Evolutionary conservation across 495 filamentous ascomycete species (phyloP).

Genomic region (Penicillium alfredii): DNA sequence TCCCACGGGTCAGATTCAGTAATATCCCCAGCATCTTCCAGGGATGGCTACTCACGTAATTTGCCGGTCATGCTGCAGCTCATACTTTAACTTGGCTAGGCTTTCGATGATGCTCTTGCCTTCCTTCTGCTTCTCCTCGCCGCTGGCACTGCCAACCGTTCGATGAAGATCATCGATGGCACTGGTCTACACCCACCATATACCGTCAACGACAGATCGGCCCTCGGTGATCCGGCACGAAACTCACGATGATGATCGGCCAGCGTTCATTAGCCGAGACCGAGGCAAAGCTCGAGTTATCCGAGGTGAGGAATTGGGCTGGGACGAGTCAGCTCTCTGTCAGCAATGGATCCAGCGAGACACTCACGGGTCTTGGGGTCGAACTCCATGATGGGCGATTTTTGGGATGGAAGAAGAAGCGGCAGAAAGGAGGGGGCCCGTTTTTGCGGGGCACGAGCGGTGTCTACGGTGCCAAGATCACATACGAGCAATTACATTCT

Average conservation of each 20-base stretch:
- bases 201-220: slow-evolving; percentile 10
- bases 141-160: slow-evolving; percentile 48
- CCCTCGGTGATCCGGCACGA: not conserved
- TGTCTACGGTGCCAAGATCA: not conserved
- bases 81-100: slow-evolving; percentile 84
- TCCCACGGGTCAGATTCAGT: not conserved
- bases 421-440: slow-evolving; percentile 10
- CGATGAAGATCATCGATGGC: slow-evolving; percentile 92
- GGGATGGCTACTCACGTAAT: slow-evolving; percentile 57
- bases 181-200: slow-evolving; percentile 59
- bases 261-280: slow-evolving; percentile 77
- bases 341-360: not conserved
- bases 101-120: slow-evolving; percentile 80
- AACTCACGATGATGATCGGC: slow-evolving; percentile 82
- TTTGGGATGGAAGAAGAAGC: not conserved
- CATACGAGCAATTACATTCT: slow-evolving; percentile 13
- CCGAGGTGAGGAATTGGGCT: slow-evolving; percentile 76
- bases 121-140: slow-evolving; percentile 60
- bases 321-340: slow-evolving; percentile 12
- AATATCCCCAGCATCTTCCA: not conserved
- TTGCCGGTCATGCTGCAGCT: slow-evolving; percentile 82
- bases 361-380: slow-evolving; percentile 57
- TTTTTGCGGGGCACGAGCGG: slow-evolving; percentile 6
- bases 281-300: slow-evolving; percentile 82
- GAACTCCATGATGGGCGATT: slow-evolving; percentile 47